phyloP scores from a whole-genome alignment of 2,329 filamentous ascomycete genomes.

The Alternaria sp. region DNA sequence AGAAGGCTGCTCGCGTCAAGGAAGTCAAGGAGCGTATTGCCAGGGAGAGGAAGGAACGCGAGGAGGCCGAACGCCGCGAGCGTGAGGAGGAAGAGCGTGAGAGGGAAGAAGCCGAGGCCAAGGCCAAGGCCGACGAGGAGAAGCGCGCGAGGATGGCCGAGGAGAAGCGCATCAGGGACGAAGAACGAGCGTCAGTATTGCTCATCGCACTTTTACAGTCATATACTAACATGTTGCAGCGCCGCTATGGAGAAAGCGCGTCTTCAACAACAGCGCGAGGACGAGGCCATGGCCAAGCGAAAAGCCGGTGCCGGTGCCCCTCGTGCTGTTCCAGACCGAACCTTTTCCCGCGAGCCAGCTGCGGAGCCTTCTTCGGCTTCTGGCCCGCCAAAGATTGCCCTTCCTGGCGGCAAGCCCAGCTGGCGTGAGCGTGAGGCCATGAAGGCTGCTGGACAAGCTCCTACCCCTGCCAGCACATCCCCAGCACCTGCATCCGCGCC shows the following conservation, averaged over 20 bases:
- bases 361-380: conserved; percentile 50
- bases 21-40: conserved; percentile 84
- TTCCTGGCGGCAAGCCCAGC: conserved; percentile 69
- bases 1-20: conserved; percentile 86
- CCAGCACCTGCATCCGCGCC: conserved; percentile 41
- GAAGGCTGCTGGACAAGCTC: conserved; percentile 46
- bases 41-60: conserved; percentile 82
- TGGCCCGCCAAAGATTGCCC: conserved; percentile 68
- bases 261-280: conserved; percentile 81
- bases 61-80: conserved; percentile 80
- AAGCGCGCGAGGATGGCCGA: conserved; percentile 76
- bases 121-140: conserved; percentile 79
- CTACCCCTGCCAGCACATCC: conserved; percentile 47
- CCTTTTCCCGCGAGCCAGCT: conserved; percentile 50
- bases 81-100: conserved; percentile 87
- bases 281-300: conserved; percentile 82
- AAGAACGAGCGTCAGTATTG: conserved; percentile 64
- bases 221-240: conserved; percentile 56
- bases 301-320: conserved; percentile 51
- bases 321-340: conserved; percentile 33
- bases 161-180: conserved; percentile 69
- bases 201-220: conserved; percentile 12
- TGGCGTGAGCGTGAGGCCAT: conserved; percentile 78
- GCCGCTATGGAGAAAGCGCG: conserved; percentile 69
- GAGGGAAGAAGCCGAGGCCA: conserved; percentile 85